phyloP scores from a whole-genome alignment of 345 rosid genomes.

The Hibiscus mutabilis region DNA sequence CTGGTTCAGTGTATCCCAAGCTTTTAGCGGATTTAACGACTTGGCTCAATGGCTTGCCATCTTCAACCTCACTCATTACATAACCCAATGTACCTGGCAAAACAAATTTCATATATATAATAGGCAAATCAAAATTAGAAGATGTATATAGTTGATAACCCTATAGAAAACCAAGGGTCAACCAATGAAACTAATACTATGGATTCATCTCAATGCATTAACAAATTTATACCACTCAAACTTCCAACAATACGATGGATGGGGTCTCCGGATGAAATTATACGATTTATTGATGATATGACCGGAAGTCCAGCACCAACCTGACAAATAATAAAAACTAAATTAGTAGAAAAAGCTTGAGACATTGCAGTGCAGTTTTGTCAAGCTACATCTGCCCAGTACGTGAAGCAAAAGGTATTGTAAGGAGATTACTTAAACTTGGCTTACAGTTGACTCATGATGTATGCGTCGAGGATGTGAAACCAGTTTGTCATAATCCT shows the following conservation, averaged over 20 bases:
- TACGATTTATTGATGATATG: slow-evolving; percentile 68
- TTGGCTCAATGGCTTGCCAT: slow-evolving; percentile 82
- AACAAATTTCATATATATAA: not conserved
- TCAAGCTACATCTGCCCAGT: slow-evolving; percentile 19
- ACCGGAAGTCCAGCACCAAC: slow-evolving; percentile 97
- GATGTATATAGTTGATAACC: not conserved
- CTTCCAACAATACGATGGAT: slow-evolving; percentile 61
- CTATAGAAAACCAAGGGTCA: not conserved
- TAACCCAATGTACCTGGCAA: slow-evolving; percentile 71
- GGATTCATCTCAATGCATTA: not conserved
- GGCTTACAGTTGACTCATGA: slow-evolving; percentile 87
- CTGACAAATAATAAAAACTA: not conserved
- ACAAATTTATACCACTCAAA: slow-evolving; percentile 41
- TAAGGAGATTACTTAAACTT: slow-evolving; percentile 6
- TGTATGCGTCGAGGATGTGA: slow-evolving; percentile 56
- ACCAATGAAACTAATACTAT: not conserved
- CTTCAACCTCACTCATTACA: slow-evolving; percentile 93
- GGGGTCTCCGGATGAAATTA: slow-evolving; percentile 77
- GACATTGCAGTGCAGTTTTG: not conserved
- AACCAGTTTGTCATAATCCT: slow-evolving; percentile 60
- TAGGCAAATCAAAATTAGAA: not conserved
- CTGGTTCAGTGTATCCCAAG: slow-evolving; percentile 92
- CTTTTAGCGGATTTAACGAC: slow-evolving; percentile 80
- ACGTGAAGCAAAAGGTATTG: not conserved
- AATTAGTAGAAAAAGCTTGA: not conserved